phyloP scores from a whole-genome alignment of 495 filamentous ascomycete species.

The Annulohypoxylon maeteangense region DNA sequence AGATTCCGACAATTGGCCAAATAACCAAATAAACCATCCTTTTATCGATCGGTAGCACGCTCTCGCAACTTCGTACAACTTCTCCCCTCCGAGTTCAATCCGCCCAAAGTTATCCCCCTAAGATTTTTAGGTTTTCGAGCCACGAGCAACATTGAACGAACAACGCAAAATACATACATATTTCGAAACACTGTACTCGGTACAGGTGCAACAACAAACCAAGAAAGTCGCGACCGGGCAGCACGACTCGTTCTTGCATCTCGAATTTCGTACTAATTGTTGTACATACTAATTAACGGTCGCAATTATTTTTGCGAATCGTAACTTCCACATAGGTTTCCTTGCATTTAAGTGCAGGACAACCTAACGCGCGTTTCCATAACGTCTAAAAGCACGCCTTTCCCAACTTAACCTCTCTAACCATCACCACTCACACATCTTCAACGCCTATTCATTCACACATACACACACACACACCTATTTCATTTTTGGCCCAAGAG shows the following conservation, averaged over 20 bases:
- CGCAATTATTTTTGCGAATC: neutral
- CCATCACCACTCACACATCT: conserved; percentile 7
- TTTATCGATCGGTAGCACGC: conserved; percentile 27
- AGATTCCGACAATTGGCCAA: conserved; percentile 18
- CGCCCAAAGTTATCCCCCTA: neutral
- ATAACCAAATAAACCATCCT: neutral
- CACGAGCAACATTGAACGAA: neutral
- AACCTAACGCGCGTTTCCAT: conserved; percentile 40
- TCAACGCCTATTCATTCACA: conserved; percentile 22
- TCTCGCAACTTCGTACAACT: conserved; percentile 17
- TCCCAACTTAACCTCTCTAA: neutral
- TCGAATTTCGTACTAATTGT: neutral
- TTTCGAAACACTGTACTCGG: conserved; percentile 9
- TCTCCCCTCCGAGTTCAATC: conserved; percentile 4
- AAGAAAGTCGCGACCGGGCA: conserved; percentile 20
- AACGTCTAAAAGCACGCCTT: conserved; percentile 24
- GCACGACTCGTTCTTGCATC: neutral
- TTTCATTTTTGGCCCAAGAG: conserved; percentile 30
- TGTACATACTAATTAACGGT: neutral
- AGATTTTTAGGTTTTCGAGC: conserved; percentile 7
- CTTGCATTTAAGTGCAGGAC: conserved; percentile 34
- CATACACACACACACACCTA: neutral
- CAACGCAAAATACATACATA: neutral
- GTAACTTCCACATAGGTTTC: conserved; percentile 25
- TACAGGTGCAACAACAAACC: conserved; percentile 22